These are phyloP conservation scores for Venturia nashicola DNA, from an alignment of 2,329 filamentous ascomycete genomes.

Conservation along the genomic window DNA sequence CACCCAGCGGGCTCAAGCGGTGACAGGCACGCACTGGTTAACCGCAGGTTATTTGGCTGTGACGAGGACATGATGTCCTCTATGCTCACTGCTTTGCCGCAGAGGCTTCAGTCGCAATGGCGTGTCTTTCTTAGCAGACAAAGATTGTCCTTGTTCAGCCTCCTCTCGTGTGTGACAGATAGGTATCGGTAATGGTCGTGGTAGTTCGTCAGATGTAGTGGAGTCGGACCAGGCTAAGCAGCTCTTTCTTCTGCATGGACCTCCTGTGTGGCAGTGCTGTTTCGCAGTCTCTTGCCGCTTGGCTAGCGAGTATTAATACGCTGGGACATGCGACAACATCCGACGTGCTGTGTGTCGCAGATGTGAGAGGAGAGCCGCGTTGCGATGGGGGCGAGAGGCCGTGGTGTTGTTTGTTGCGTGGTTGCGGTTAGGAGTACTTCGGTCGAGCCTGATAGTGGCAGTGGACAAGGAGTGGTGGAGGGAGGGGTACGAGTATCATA, in stretches of 20 bases:
- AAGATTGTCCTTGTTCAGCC: neutral
- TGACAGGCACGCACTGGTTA: conserved; percentile 60
- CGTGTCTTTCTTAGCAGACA: neutral
- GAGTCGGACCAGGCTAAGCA: neutral
- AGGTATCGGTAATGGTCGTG: neutral
- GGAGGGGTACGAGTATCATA: neutral
- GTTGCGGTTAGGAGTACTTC: neutral
- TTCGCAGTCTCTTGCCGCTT: conserved; percentile 1
- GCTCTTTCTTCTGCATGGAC: neutral
- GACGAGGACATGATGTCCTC: conserved; percentile 5
- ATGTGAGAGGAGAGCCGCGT: neutral
- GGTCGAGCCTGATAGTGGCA: neutral
- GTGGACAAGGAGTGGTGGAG: neutral
- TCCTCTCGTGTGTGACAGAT: neutral
- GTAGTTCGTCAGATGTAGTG: neutral
- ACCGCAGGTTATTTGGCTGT: conserved; percentile 57
- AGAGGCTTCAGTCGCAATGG: conserved; percentile 2
- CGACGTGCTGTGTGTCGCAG: neutral
- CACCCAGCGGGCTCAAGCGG: conserved; percentile 8
- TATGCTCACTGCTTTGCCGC: neutral
- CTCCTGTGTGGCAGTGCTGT: neutral
- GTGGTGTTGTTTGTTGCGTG: neutral
- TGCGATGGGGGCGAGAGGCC: neutral
- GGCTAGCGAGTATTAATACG: neutral
- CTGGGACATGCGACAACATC: neutral